Base-by-base conservation (phyloP, 2,329 filamentous ascomycete species). In the Fusarium lateritium region DNA sequence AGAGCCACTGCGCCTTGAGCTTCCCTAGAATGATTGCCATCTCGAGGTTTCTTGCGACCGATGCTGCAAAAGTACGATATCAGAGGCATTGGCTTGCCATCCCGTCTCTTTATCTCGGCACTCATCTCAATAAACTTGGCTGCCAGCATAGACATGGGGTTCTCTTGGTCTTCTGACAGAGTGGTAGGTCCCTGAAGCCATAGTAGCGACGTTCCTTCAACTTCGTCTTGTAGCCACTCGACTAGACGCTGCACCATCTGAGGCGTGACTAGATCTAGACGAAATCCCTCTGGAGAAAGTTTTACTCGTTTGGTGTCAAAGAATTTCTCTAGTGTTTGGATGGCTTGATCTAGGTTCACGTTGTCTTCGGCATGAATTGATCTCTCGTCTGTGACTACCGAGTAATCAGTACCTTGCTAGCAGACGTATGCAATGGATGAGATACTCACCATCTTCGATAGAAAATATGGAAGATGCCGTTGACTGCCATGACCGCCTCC, bases 221-320 rank as follows among this genome's bases (percentile, higher is more conserved):
- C 9, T 8, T 51, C 47, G 17, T 40, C 47, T 21, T 51, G 15
- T n/a, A 51, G 47, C 34, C 47, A 40, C 6, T 40, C 19, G 17
- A 51, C 19, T 7, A 51, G 47, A 72, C 28, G 5, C 36, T 53
- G 36, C 3, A 33, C 22, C 47, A 51, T 40, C 13, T 31, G 34
- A 40, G 47, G 22, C 2, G 34, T 24, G 9, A n/a, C 6, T 5
- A 24, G 28, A 17, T n/a, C 9, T 7, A 38, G 13, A 11, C 8
- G 47, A 28, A 51, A 51, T 3, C 47, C 47, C 31, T 51, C 36
- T 8, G 47, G 22, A 3, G 17, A 8, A 15, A 51, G 22, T 9
- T 40, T 51, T 17, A 51, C 7, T 31, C 47, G 26, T 3, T 40
- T 22, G 14, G 4, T 51, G 24, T 40, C 36, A 21, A 40, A 51